Evolutionary conservation across 257 asterid species (phyloP), one percentile per base, ranked within the genome.

Genomic region (Scutellaria baicalensis): DNA sequence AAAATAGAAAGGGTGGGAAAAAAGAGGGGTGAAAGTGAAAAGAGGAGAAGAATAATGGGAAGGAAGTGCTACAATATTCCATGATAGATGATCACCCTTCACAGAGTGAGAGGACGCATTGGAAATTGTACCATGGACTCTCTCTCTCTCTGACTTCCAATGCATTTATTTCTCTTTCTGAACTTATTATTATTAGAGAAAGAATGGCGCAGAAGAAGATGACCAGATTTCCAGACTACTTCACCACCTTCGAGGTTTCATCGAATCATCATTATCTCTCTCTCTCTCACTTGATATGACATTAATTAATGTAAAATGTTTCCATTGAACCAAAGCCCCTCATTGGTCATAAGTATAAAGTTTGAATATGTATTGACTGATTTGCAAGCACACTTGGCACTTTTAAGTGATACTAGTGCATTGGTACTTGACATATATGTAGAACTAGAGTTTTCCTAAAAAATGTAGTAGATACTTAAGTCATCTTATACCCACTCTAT

Each of bases 41-140:
- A 38, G 47, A 16, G 2, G 51, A 27, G 60, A 62, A 66, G 69
- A 79, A 38, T 59, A 48, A 67, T 71, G 75, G 80, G 66, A 80
- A 75, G 80, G 66, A 80, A 76, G 69, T 80, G 73, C 70, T 77
- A 82, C 80, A n/a, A n/a, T n/a, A 73, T 73, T 82, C 84, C 72
- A 79, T 69, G n/a, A n/a, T n/a, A n/a, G n/a, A n/a, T 5, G 33
- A 0, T 1, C 70, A 49, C 65, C 58, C 31, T 69, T 67, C 50
- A 69, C 80, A 77, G 85, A 77, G 66, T 54, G 39, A 58, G 59
- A 64, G 75, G 73, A 62, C 66, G 80, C 78, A 45, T 79, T 43
- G 82, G 84, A 66, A 82, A 70, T 79, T 76, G 86, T 51, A 77
- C 66, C 73, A 49, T 35, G 40, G 45, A n/a, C n/a, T n/a, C n/a